A percentile compares a stretch with the other conserved stretches of the same genome.
phyloP scores from a whole-genome alignment of 106 monocot species.

The Dioscorea dumetorum region DNA sequence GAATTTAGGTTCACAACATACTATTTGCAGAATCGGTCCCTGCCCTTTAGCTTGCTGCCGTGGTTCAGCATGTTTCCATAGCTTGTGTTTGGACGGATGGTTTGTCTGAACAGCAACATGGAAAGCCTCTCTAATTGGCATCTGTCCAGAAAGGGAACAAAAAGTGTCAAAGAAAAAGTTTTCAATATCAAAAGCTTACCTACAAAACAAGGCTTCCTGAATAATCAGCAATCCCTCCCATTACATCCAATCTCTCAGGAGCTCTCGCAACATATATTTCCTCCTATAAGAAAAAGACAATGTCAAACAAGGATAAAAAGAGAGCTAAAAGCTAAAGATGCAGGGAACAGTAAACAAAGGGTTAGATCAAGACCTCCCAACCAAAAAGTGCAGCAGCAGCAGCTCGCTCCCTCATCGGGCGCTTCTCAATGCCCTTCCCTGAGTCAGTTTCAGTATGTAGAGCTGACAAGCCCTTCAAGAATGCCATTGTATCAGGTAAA shows the following conservation, averaged over 20 bases:
- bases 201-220: conserved; percentile 92
- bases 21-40: too few relatives aligned
- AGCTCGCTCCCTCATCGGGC: conserved; percentile 50
- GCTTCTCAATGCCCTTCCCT: conserved; percentile 55
- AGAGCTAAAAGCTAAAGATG: neutral
- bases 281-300: too few relatives aligned
- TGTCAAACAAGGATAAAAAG: too few relatives aligned
- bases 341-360: neutral
- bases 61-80: conserved; percentile 45
- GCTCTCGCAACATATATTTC: too few relatives aligned
- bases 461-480: conserved; percentile 79
- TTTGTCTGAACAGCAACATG: conserved; percentile 48
- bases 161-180: neutral
- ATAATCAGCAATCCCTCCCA: too few relatives aligned
- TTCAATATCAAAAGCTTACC: conserved; percentile 29
- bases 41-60: too few relatives aligned
- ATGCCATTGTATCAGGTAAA: too few relatives aligned
- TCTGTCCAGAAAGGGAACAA: conserved; percentile 6
- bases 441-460: conserved; percentile 38
- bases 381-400: conserved; percentile 69
- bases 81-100: conserved; percentile 37
- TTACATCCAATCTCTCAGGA: too few relatives aligned
- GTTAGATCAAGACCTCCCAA: conserved; percentile 61
- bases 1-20: too few relatives aligned
- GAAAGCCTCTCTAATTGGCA: conserved; percentile 48